Evolutionary conservation across 495 filamentous ascomycete genomes (phyloP), one percentile per base, ranked within the genome.

Genomic region (Xylaria castorea): DNA sequence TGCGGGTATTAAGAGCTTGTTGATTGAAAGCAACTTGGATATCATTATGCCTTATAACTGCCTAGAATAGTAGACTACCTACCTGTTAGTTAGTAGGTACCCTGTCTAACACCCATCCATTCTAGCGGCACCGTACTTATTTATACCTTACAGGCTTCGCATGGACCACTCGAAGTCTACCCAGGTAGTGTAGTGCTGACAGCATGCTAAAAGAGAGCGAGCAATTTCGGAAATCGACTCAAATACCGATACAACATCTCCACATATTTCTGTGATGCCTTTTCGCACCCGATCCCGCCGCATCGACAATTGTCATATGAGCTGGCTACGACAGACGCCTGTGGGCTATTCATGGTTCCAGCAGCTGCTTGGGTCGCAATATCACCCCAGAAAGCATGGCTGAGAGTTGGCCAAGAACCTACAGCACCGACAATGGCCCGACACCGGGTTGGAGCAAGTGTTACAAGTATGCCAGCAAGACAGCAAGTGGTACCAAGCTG

Each of bases 21-120:
- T 90, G 87, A 87, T 89, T 68, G 88, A 90, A 74, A 88, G 85
- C n/a, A 88, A 89, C n/a, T n/a, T n/a, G n/a, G n/a, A n/a, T n/a
- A n/a, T n/a, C n/a, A n/a, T n/a, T n/a, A n/a, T n/a, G n/a, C n/a
- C n/a, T n/a, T n/a, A n/a, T 38, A 38, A 4, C 36, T 38, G 9
- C 36, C 36, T 38, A 38, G 9, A 38, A 38, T 38, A 38, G 36
- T n/a, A n/a, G n/a, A n/a, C n/a, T n/a, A n/a, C n/a, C n/a, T n/a
- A n/a, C n/a, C n/a, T n/a, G n/a, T n/a, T n/a, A n/a, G n/a, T n/a
- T n/a, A n/a, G 34, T 36, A 36, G 34, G 34, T 36, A 36, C 34
- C 34, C 34, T 3, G 48, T 18, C 53, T 57, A 57, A 18, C 14
- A 32, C 53, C 25, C 2, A 57, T 57, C 27, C 14, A 57, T 30